Base-by-base conservation (phyloP, 352 stramenopile species). In the Phytopythium boreale region DNA sequence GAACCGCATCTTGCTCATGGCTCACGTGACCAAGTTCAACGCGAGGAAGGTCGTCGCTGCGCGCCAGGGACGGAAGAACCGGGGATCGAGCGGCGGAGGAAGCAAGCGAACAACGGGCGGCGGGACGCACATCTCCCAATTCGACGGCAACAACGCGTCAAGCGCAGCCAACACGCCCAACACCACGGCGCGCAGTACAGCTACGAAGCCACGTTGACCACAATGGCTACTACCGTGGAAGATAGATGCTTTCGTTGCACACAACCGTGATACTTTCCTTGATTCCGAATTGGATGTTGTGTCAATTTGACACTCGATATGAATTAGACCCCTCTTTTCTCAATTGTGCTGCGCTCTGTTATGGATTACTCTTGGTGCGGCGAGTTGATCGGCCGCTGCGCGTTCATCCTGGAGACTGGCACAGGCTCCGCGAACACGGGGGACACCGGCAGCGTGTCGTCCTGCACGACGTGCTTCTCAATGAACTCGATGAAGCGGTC, bases 401-500 rank as follows among this genome's bases (percentile, higher is more conserved):
- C 53, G 36, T 47, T 46, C 53, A 31, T 27, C 8, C 53, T 49
- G 14, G 43, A 12, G 1, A 49, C 43, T 10, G 43, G 43, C 43
- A 19, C 7, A 12, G 43, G 43, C 19, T 22, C 29, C 9, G 24
- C n/a, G 31, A 59, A 36, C 1, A 47, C 19, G 9, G 53, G 49
- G 6, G 68, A 62, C 19, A 68, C 69, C 29, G 72, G 59, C 11
- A 86, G 63, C 26, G 79, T 90, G 49, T 87, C 77, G 41, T 88
- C 79, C 58, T 82, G 71, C 22, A 90, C 77, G 29, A 94, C 84
- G 57, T 90, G 67, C 67, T 84, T 87, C 66, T 92, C 82, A 64
- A 97, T 85, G 68, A 95, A 97, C 63, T 94, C 77, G 59, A 97
- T 80, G 69, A 98, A 98, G 26, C 92, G 79, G 59, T 97, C 75